Base-by-base conservation (phyloP, 345 rosid genomes). In the Citrus maxima region DNA sequence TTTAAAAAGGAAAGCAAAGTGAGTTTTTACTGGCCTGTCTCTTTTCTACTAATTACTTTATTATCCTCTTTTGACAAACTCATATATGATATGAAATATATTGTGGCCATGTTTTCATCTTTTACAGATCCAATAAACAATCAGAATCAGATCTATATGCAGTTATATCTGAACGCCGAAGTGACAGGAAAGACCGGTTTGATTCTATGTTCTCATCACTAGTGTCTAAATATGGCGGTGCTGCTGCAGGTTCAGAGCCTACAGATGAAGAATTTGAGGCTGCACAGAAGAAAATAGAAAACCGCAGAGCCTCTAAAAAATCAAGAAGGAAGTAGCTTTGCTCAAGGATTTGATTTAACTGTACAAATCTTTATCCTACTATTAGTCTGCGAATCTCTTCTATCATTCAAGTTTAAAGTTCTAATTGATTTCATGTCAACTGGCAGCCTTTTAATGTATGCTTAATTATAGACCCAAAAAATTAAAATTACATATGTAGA, bases 211-310 rank as follows among this genome's bases (percentile, higher is more conserved):
- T 93, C 78, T 90, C 95, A 18, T 92, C 98, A 9, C 77, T 94
- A 64, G 79, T 89, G 65, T 83, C 93, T 74, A 94, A 86, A 74
- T 97, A 94, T 68, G 98, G 98, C 22, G 89, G 90, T 3, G 79
- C 66, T 35, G 77, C 54, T 40, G 84, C 84, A 51, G 77, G 77
- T 25, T 76, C 90, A 12, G 98, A 93, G 80, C 98, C 92, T 9
- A 89, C 88, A 22, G 98, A 97, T 54, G 98, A 93, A 90, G 95
- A 97, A 78, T 94, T 97, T 40, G 95, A 94, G 89, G 98, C 98
- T 82, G 88, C 94, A 12, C 85, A 80, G 88, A 91, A 82, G 81
- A 93, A 88, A 86, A 70, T 93, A 27, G 95, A 90, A 68, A 80
- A 84, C 80, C 70, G 79, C 5, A 90, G 84, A 84, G 70, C 86